Base-by-base conservation (phyloP, 495 filamentous ascomycete species). In the Neurospora sp. region DNA sequence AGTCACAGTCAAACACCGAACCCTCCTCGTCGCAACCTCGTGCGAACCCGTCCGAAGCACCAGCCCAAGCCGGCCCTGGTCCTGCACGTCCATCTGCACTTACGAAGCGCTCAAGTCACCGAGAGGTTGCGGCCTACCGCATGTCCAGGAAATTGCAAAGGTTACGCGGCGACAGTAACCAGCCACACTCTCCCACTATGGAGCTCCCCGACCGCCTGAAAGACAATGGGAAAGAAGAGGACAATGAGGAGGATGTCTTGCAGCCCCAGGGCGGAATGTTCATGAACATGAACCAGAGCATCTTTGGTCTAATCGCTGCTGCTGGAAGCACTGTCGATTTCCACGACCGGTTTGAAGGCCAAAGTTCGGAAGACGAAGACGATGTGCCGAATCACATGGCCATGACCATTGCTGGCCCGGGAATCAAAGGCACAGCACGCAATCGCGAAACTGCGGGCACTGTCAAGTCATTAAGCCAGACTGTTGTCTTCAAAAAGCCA, bases 241-340 rank as follows among this genome's bases (percentile, higher is more conserved):
- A 88, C 31, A 75, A 73, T n/a, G 86, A 87, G 37, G 88, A 94
- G 72, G 94, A 96, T 81, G 91, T 91, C 59, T 87, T 91, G 71
- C 89, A 90, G 17, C 90, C 90, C 31, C 89, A 90, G 4, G 80
- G 84, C 9, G 79, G 82, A 69, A 84, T 86, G 78, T 83, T 84
- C 66, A 85, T 86, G 85, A 92, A 93, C 75, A 92, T 97, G 92
- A 95, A 98, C 81, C 94, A 98, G 83, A 95, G 93, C 70, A 88
- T 99, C 70, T 97, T 98, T 81, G 94, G 93, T 71, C 87, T 99
- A 82, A 94, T 99, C 74, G 93, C 94, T 19, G 92, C 93, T n/a
- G 94, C 93, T 45, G 93, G 93, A 7, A 93, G 92, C 71, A 88
- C 88, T 69, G 90, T 90, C 28, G 91, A 95, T 79, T 93, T 95